Evolutionary conservation across 2,329 filamentous ascomycete genomes (phyloP).

Genomic region (Elsinoe arachidis): DNA sequence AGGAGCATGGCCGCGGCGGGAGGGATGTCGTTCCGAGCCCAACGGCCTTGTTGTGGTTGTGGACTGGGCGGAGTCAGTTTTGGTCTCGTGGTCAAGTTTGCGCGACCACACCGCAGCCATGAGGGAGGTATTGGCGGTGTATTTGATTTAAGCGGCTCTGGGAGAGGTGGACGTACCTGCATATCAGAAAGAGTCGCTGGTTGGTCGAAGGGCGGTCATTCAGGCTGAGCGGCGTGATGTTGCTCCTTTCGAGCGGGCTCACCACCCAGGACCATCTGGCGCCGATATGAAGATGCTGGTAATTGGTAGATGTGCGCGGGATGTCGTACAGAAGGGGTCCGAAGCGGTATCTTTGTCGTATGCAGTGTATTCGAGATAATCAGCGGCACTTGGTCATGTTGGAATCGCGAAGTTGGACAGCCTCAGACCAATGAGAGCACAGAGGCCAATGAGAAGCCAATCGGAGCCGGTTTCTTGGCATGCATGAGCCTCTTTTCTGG

Average conservation of each 20-base stretch:
- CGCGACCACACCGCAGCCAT: not conserved
- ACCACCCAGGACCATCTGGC: conserved; percentile 11
- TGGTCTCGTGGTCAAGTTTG: not conserved
- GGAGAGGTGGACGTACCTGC: conserved; percentile 6
- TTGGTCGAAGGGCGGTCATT: not conserved
- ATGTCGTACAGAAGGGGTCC: not conserved
- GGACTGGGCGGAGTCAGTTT: conserved; percentile 9
- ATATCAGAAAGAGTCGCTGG: not conserved
- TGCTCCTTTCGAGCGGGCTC: conserved; percentile 12
- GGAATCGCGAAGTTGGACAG: conserved; percentile 7
- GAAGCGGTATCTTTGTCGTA: not conserved
- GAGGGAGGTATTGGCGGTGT: not conserved
- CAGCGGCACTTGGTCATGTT: conserved; percentile 1
- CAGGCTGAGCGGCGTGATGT: conserved; percentile 8
- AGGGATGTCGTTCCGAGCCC: conserved; percentile 10
- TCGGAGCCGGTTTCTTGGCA: not conserved
- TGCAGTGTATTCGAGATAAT: not conserved
- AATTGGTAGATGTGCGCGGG: not conserved
- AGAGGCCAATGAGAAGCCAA: not conserved
- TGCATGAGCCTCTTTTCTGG: not conserved
- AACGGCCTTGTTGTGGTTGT: conserved; percentile 11
- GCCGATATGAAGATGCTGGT: not conserved
- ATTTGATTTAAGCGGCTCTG: not conserved
- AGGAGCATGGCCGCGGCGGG: conserved; percentile 49
- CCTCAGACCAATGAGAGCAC: not conserved